Conservation (phyloP, 352 stramenopile species). For the Pythium aphanidermatum region DNA sequence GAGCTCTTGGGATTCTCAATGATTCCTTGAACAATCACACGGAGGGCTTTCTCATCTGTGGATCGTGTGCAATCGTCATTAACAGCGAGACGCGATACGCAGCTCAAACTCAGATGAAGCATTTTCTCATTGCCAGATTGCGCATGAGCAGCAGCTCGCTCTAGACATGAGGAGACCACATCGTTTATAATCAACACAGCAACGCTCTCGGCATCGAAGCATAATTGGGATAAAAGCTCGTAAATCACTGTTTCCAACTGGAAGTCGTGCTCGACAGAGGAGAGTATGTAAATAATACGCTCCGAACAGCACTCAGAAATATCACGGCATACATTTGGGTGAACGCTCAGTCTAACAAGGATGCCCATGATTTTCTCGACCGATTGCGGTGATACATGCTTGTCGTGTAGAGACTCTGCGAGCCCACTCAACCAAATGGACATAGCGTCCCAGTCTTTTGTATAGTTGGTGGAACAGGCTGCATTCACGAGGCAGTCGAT, state of each 20-base stretch:
- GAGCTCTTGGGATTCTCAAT: slow-evolving; percentile 7
- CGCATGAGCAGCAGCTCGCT: slow-evolving; percentile 24
- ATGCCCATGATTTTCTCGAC: slow-evolving; percentile 46
- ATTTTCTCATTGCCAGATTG: slow-evolving; percentile 20
- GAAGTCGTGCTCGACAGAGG: slow-evolving; percentile 8
- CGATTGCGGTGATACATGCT: slow-evolving; percentile 8
- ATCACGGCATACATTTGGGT: slow-evolving; percentile 14
- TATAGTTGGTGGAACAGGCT: slow-evolving; percentile 26
- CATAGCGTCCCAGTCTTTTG: slow-evolving; percentile 25
- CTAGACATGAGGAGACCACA: slow-evolving; percentile 25
- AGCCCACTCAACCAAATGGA: slow-evolving; percentile 27
- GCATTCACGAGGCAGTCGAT: slow-evolving; percentile 45
- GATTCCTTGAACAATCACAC: background rate
- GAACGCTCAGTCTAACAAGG: slow-evolving; percentile 25
- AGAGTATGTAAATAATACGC: slow-evolving; percentile 25
- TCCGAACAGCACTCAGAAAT: slow-evolving; percentile 24
- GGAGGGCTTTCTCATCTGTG: slow-evolving; percentile 5
- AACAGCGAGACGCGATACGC: slow-evolving; percentile 20
- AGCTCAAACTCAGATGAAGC: slow-evolving; percentile 24
- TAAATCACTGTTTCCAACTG: slow-evolving; percentile 27
- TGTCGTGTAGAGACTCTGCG: slow-evolving; percentile 22
- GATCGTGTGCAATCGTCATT: slow-evolving; percentile 2
- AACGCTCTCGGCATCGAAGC: slow-evolving; percentile 22
- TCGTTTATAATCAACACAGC: slow-evolving; percentile 35
- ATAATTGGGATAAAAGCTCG: slow-evolving; percentile 26